Evolutionary conservation across 2,329 filamentous ascomycete species (phyloP).

Genomic region (Fusarium sp.): DNA sequence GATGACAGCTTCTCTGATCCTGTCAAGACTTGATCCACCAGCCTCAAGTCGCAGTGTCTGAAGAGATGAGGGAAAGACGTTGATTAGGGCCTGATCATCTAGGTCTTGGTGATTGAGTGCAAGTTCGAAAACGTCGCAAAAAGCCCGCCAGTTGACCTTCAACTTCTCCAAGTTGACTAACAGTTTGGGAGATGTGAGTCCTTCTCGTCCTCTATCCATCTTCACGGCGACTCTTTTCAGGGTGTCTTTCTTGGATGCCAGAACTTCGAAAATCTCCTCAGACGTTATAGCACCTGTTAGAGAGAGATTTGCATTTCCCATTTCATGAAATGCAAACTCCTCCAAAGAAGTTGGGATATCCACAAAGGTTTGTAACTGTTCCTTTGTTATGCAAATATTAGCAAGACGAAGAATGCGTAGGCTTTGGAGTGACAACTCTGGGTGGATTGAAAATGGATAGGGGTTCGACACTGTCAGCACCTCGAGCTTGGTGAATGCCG

Average conservation of each 20-base stretch:
- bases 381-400: neutral
- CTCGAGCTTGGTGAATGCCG: neutral
- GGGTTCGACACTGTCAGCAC: constrained; percentile 1
- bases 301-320: accelerated
- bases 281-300: neutral
- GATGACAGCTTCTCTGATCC: neutral
- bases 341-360: neutral
- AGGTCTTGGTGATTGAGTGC: accelerated
- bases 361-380: neutral
- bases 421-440: neutral
- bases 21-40: neutral
- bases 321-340: constrained; percentile 14
- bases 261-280: constrained; percentile 2
- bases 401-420: constrained; percentile 10
- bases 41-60: neutral
- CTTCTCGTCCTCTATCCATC: neutral
- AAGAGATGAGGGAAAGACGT: constrained; percentile 1
- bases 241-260: neutral
- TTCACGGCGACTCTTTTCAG: neutral
- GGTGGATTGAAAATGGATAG: neutral
- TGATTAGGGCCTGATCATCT: neutral
- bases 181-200: neutral
- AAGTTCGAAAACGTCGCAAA: neutral
- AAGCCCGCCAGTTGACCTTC: neutral
- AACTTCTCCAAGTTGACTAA: neutral